Evolutionary conservation across 2,329 filamentous ascomycete genomes (phyloP), one percentile per base, ranked within the genome.

Genomic region (Canariomyces notabilis): DNA sequence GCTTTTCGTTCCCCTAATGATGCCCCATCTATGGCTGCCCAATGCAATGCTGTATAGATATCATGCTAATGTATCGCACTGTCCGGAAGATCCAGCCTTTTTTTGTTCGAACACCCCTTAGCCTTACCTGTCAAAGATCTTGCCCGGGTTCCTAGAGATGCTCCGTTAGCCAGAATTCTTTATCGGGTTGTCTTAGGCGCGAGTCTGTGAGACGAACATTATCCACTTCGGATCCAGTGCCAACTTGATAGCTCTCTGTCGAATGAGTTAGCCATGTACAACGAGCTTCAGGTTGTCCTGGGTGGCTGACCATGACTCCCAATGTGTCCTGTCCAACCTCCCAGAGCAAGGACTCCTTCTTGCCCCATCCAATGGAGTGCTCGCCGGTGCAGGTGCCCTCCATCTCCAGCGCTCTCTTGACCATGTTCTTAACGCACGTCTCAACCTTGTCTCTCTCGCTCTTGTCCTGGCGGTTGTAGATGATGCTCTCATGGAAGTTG

Each of bases 401-500:
- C 89, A 96, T 95, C 54, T 91, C 87, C 19, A 96, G 67, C 2
- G 89, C 90, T n/a, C 88, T 79, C 56, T 85, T 78, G 16, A 95
- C 88, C 89, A 96, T 95, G 57, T 89, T 84, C 61, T 90, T 82
- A 37, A 96, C 88, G 53, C 87, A 89, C 44, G 74, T 76, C 62
- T 93, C 87, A 1, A 93, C 88, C 55, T 85, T 86, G 34, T 76
- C 82, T 46, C 77, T 77, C 66, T 95, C 86, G 20, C 74, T 79
- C 3, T 79, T 75, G 45, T 89, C 74, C 19, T 73, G 75, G 20
- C 78, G 77, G 66, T 93, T 80, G 64, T 95, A 96, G 68, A 96
- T 84, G 67, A 96, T 93, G 61, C 85, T 87, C 63, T 90, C 84
- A 64, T 96, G 90, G 70, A 96, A 96, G 66, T 96, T 96, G 31